Base-by-base conservation (phyloP, 2,329 filamentous ascomycete species). In the Fusarium citri region DNA sequence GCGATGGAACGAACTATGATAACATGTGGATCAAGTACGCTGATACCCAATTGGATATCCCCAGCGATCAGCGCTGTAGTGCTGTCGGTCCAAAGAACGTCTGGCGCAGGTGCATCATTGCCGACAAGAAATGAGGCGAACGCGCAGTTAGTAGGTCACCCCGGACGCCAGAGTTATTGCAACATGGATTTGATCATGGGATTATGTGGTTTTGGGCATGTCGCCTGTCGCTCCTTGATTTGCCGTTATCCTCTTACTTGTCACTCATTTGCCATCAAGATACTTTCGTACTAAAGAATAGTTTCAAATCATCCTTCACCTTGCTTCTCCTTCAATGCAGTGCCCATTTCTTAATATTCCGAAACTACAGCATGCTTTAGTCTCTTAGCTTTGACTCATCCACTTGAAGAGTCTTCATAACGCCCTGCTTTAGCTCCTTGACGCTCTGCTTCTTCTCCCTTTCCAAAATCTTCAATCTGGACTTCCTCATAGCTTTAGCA, bases 311-410 rank as follows among this genome's bases (percentile, higher is more conserved):
- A 37, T 11, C 10, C 18, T 37, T 37, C 28, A 7, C 12, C 31
- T 37, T 10, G 16, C 16, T 37, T 9, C 9, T 34, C 16, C 6
- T 6, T 18, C 16, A 37, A 18, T 18, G 9, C 16, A 34, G 8
- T 34, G 16, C 8, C 31, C 8, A 5, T 30, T 14, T 14, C 28
- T 30, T 14, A 30, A 2, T 30, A 30, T 30, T 30, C 1, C 12
- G 28, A 6, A 30, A 30, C 28, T 30, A 30, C 12, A 30, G 14
- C 12, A 30, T 30, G 6, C 28, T 30, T 30, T 12, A 30, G 12
- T n/a, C 47, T 8, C 18, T 25, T 6, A 64, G 14, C 18, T 64
- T 64, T 1, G 48, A 63, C 28, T 42, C 28, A 22, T 64, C 58
- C 3, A 64, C n/a, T 8, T 10, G 15, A 3, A 64, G 25, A 20